A percentile compares a stretch with the other conserved stretches of the same genome.
Conservation (phyloP, 1,284 basidiomycete genomes). For the Pseudozyma thailandica region DNA sequence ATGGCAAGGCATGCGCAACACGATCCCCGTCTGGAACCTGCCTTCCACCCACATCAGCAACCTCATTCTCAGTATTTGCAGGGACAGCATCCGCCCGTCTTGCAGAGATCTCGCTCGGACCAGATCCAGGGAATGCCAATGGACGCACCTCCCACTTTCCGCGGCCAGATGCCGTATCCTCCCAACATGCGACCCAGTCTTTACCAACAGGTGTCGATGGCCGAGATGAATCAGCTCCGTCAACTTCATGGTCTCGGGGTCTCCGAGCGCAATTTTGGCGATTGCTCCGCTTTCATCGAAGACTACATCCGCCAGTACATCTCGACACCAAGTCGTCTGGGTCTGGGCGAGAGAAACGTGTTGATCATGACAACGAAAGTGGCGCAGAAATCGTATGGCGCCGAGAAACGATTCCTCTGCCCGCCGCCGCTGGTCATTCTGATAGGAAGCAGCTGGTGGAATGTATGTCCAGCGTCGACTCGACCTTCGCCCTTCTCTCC, state of each 20-base stretch:
- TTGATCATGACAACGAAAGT: constrained; percentile 96
- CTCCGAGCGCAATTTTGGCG: constrained; percentile 40
- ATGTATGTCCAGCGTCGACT: constrained; percentile 64
- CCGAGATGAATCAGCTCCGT: constrained; percentile 42
- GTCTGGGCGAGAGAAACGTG: constrained; percentile 89
- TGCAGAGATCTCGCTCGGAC: constrained; percentile 31
- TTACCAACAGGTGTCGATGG: constrained; percentile 55
- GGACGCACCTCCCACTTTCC: constrained; percentile 26
- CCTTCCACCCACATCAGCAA: constrained; percentile 17
- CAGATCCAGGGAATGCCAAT: constrained; percentile 24
- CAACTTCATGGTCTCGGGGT: constrained; percentile 36
- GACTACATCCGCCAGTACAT: constrained; percentile 73
- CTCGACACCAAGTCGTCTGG: constrained; percentile 83
- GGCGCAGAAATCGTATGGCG: constrained; percentile 95
- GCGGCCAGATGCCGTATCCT: constrained; percentile 37
- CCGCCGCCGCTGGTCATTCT: constrained; percentile 94
- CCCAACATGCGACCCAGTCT: constrained; percentile 50
- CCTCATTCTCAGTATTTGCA: constrained; percentile 8
- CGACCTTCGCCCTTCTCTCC: constrained; percentile 64
- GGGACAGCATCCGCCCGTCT: constrained; percentile 19
- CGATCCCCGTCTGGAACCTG: constrained; percentile 15
- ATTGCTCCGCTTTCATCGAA: constrained; percentile 55
- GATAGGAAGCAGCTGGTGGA: constrained; percentile 95
- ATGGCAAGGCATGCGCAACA: constrained; percentile 15
- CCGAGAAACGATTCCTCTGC: constrained; percentile 95